Base-by-base conservation (phyloP, 176 grass and related monocot genomes). In the Guadua angustifolia region DNA sequence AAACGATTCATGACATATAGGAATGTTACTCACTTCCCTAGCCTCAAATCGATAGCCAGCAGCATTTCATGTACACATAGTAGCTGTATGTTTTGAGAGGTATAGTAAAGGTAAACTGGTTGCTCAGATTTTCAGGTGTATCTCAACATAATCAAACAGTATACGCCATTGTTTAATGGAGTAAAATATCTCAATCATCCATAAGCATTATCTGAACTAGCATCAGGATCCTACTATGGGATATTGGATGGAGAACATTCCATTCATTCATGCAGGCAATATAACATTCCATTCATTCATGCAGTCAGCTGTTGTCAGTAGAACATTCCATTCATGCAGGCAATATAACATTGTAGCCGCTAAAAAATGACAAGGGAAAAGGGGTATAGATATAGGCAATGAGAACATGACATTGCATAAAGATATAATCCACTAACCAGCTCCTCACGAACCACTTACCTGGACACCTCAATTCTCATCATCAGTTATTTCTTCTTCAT, bases 381-480 rank as follows among this genome's bases (percentile, higher is more conserved):
- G 77, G 77, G 73, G 55, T 18, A 74, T 3, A 36, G 8, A 50
- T 75, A 1, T 67, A 29, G n/a, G 10, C 21, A 35, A 16, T 45
- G 49, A 77, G 74, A 84, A 32, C 9, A 69, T 75, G 38, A 19
- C 9, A 21, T 75, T 24, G 7, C 17, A 77, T 63, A 71, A 51
- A 67, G 55, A 77, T 77, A 66, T 17, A 84, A 81, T 67, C 66
- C 16, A 93, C 94, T 93, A 76, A 97, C 94, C 90, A 94, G 52
- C 75, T 94, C 92, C 74, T 89, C 83, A 40, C 49, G 92, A 87
- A 94, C n/a, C n/a, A n/a, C n/a, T n/a, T n/a, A n/a, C n/a, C n/a
- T n/a, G n/a, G n/a, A n/a, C n/a, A n/a, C n/a, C n/a, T n/a, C n/a
- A n/a, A n/a, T n/a, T n/a, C n/a, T n/a, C n/a, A n/a, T n/a, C n/a